phyloP scores from a whole-genome alignment of 306 rosid species.

The Crotalaria pallida region DNA sequence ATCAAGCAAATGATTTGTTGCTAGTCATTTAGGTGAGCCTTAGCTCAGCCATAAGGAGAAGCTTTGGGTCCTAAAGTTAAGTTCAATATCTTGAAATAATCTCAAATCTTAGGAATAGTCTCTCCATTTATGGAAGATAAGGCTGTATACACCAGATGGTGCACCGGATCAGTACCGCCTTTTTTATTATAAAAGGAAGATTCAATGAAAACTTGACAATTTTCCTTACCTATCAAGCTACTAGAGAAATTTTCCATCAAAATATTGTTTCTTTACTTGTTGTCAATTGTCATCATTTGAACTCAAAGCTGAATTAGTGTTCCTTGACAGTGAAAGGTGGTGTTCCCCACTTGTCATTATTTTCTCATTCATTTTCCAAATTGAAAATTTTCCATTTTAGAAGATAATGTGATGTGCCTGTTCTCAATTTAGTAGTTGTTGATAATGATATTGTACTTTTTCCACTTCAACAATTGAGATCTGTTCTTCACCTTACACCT shows the following conservation, averaged over 20 bases:
- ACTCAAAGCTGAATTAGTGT: slow-evolving; percentile 9
- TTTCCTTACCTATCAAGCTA: neutral
- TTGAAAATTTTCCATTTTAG: neutral
- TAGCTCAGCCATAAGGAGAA: no score
- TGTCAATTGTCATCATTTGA: slow-evolving; percentile 33
- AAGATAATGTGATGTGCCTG: neutral
- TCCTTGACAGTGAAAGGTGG: neutral
- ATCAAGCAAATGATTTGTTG: no score
- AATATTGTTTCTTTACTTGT: neutral
- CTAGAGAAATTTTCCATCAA: neutral
- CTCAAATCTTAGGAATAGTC: no score
- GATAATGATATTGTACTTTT: slow-evolving; percentile 3
- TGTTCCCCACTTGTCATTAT: neutral
- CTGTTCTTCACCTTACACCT: slow-evolving; percentile 6
- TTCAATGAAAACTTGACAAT: neutral
- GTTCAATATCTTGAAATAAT: no score
- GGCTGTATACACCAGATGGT: no score
- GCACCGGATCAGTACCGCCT: no score
- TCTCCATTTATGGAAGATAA: no score
- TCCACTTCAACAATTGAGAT: slow-evolving; percentile 19
- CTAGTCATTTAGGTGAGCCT: no score
- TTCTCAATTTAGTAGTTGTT: slow-evolving; percentile 8
- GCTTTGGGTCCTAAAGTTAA: no score
- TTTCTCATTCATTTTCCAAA: neutral
- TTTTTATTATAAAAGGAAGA: no score